These are phyloP conservation scores for Nitzschia inconspicua DNA, from an alignment of 108 stramenopile genomes.

Conservation along the genomic window DNA sequence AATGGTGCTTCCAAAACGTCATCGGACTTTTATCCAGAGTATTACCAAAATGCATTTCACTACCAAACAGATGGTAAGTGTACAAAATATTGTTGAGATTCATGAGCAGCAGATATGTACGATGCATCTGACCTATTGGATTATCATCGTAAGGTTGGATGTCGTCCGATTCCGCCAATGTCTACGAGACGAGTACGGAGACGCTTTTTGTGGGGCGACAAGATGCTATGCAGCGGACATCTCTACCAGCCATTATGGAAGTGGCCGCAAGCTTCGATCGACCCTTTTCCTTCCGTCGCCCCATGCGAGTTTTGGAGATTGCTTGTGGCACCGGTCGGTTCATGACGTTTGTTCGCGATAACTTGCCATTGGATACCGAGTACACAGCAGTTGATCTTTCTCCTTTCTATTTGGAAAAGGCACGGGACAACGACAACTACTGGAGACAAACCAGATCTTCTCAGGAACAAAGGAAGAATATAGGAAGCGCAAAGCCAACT, in stretches of 20 bases:
- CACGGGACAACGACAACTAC: constrained; percentile 31
- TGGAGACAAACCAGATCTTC: constrained; percentile 7
- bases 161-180: constrained; percentile 24
- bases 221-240: constrained; percentile 42
- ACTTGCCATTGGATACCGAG: constrained; percentile 31
- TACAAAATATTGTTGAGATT: background rate
- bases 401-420: constrained; percentile 39
- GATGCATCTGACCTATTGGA: background rate
- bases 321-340: constrained; percentile 63
- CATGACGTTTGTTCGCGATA: constrained; percentile 46
- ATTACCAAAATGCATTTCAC: constrained; percentile 41
- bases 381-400: constrained; percentile 36
- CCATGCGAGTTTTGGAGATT: constrained; percentile 42
- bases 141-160: constrained; percentile 31
- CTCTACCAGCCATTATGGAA: constrained; percentile 16
- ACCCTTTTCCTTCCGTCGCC: no score
- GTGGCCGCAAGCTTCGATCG: background rate
- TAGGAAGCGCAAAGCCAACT: background rate
- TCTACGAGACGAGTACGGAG: constrained; percentile 45
- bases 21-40: constrained; percentile 30
- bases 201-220: constrained; percentile 56
- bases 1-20: background rate
- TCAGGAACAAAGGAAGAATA: background rate
- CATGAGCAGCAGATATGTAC: background rate
- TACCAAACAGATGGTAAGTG: constrained; percentile 40